Evolutionary conservation across 2,329 filamentous ascomycete species (phyloP), one percentile per base, ranked within the genome.

Genomic region (Apiospora sp.): DNA sequence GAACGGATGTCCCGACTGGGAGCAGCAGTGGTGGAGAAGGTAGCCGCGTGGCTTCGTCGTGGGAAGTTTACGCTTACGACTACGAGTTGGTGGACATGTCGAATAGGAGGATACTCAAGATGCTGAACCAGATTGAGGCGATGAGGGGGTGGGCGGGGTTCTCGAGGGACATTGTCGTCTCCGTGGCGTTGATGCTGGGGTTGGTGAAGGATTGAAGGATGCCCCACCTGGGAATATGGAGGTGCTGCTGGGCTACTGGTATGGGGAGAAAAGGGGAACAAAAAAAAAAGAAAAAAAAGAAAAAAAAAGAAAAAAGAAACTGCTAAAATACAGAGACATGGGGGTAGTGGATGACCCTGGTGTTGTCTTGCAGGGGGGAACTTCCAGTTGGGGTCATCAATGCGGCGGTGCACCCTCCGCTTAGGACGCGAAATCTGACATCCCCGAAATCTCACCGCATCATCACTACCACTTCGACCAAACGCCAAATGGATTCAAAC

Each of bases 71-170:
- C 19, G 54, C 54, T 16, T 30, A 61, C 27, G 54, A 61, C 30
- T 61, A 61, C 16, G 54, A 61, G 54, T n/a, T 61, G 54, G 54
- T 61, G 13, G 54, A 61, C 16, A 16, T 37, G 54, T 22, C 54
- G 54, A 61, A 61, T 22, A 10, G 54, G 54, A 34, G 54, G 16
- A 61, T 61, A 4, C 4, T 61, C 30, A 19, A 7, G 8, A 61
- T 61, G 54, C 7, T 61, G 54, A 61, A 61, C 16, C 54, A 37
- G 54, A n/a, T 61, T 34, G 54, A 61, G 54, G 16, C 30, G 7
- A 61, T 61, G 30, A 22, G 27, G 54, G 30, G 30, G 4, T 61
- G 54, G 54, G 54, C 30, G 34, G 54, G 54, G n/a, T 61, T 30
- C 30, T 16, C 4, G 30, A 61, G 12, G 27, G 54, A 61, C 10